Percentiles rank a stretch among this genome's conserved stretches.
These are phyloP conservation scores for Filosporella fistucella DNA, from an alignment of 495 filamentous ascomycete genomes.

Conservation along the genomic window DNA sequence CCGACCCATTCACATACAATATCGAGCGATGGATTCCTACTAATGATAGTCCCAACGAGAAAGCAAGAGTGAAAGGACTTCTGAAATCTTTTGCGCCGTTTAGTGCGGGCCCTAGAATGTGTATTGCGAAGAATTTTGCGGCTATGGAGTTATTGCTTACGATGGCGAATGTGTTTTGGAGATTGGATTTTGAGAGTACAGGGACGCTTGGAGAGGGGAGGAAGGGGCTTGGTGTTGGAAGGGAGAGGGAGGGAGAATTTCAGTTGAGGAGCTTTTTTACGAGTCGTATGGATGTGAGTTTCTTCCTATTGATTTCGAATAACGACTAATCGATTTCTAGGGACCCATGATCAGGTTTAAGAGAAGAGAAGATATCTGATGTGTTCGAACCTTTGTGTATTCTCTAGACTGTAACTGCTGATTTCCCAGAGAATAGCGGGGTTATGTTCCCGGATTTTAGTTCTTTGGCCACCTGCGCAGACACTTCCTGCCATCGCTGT, in stretches of 20 bases:
- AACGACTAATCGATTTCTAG: too few species aligned
- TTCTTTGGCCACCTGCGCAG: conserved; percentile 33
- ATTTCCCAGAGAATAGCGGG: conserved; percentile 26
- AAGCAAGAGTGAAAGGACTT: neutral
- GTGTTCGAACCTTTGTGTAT: neutral
- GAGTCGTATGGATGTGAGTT: conserved; percentile 1
- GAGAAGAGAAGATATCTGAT: neutral
- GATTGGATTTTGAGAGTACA: conserved; percentile 3
- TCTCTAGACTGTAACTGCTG: neutral
- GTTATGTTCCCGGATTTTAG: conserved; percentile 33
- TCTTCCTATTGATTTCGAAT: too few species aligned
- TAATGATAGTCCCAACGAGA: neutral
- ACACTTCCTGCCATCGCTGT: conserved; percentile 37
- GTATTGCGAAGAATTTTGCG: conserved; percentile 4
- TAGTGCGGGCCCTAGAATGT: neutral
- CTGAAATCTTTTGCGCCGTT: neutral
- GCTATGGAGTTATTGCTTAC: conserved; percentile 1
- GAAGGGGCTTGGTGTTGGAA: neutral
- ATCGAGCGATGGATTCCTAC: neutral
- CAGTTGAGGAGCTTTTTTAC: conserved; percentile 6
- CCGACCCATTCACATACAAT: conserved; percentile 2
- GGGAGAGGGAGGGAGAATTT: conserved; percentile 1
- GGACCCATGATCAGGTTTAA: neutral
- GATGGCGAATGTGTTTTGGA: conserved; percentile 1
- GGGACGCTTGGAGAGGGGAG: conserved; percentile 1